Percentiles rank a stretch among this genome's conserved stretches.
Evolutionary conservation across 2,329 filamentous ascomycete species (phyloP).

Genomic region (Didymella pomorum): DNA sequence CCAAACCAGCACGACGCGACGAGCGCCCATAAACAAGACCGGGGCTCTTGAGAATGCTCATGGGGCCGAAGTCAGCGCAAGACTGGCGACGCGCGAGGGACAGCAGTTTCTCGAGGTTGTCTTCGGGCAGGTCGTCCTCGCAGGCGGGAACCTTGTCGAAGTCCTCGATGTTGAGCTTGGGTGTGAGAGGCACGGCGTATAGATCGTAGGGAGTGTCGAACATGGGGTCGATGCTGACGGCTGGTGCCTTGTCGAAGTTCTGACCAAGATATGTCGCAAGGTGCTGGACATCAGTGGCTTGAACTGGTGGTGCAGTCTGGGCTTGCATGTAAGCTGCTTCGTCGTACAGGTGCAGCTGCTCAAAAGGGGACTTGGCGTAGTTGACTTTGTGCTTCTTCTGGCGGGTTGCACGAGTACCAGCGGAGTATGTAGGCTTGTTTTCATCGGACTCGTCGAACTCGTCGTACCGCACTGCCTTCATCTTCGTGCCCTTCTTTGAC

Average conservation of each 20-base stretch:
- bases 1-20: conserved; percentile 23
- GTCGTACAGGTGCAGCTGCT: neutral
- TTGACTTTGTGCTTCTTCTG: conserved; percentile 27
- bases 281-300: neutral
- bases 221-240: conserved; percentile 1
- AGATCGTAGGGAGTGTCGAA: conserved; percentile 1
- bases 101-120: conserved; percentile 16
- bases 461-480: conserved; percentile 1
- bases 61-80: neutral
- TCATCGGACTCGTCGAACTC: conserved; percentile 16
- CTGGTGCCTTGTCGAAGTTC: neutral
- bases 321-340: neutral
- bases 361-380: conserved; percentile 18
- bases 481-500: conserved; percentile 13
- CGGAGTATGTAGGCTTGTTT: conserved; percentile 8
- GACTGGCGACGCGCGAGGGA: conserved; percentile 12
- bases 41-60: conserved; percentile 11
- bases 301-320: neutral
- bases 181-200: conserved; percentile 6
- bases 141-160: conserved; percentile 8
- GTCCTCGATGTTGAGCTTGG: conserved; percentile 10
- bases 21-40: neutral
- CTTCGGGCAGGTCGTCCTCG: conserved; percentile 5
- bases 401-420: conserved; percentile 1
- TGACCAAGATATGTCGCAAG: conserved; percentile 4